Conservation (phyloP, 2,329 filamentous ascomycete genomes). For the Sclerotinia minor region DNA sequence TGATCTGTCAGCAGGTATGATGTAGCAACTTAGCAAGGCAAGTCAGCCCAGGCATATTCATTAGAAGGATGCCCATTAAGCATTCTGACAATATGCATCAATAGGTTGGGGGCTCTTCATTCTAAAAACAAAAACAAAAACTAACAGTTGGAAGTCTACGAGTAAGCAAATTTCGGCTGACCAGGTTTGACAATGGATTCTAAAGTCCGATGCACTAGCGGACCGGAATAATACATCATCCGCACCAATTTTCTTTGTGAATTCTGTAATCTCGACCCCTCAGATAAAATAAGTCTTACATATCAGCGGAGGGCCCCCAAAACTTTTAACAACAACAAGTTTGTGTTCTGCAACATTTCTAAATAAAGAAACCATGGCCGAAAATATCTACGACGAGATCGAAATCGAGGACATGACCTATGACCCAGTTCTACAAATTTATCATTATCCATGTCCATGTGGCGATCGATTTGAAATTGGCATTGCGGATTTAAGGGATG, state of each 20-base stretch:
- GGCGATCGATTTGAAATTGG: conserved; percentile 94
- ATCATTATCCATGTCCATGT: conserved; percentile 95
- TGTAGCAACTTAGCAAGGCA: conserved; percentile 2
- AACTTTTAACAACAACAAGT: background rate
- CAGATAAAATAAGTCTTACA: background rate
- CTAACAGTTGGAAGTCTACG: conserved; percentile 11
- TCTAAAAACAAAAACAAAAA: background rate
- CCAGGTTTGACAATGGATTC: background rate
- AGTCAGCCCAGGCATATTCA: background rate
- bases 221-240: background rate
- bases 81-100: background rate
- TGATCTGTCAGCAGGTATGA: background rate
- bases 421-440: conserved; percentile 78
- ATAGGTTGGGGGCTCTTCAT: background rate
- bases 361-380: conserved; percentile 8
- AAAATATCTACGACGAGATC: conserved; percentile 92
- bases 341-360: background rate
- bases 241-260: conserved; percentile 17
- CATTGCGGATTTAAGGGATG: conserved; percentile 80
- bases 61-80: background rate
- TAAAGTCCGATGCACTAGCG: background rate
- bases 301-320: background rate
- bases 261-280: background rate
- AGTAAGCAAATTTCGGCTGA: background rate
- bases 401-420: conserved; percentile 99